Evolutionary conservation across 1,284 basidiomycete genomes (phyloP).

Genomic region (Exobasidium rhododendri): DNA sequence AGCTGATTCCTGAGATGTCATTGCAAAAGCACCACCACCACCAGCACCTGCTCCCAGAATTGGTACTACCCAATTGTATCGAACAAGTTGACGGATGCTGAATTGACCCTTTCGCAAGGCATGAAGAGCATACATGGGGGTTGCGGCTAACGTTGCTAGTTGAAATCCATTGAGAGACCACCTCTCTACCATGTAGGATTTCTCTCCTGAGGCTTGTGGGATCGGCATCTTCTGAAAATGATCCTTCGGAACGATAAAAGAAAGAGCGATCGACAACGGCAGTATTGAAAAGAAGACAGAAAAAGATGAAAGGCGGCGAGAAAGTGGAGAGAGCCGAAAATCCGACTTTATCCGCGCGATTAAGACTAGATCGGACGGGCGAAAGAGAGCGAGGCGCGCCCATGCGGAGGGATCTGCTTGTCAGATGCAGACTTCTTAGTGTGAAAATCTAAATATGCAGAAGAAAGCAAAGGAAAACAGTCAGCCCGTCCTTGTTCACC

Average conservation of each 20-base stretch:
- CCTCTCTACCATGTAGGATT: slow-evolving; percentile 32
- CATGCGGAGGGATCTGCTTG: too few relatives aligned
- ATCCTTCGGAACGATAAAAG: too few relatives aligned
- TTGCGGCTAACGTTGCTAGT: slow-evolving; percentile 39
- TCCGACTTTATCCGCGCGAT: too few relatives aligned
- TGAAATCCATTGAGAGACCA: slow-evolving; percentile 32
- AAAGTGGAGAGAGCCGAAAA: slow-evolving; percentile 31
- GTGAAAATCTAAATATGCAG: too few relatives aligned
- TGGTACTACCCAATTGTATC: slow-evolving; percentile 46
- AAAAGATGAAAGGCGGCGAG: too few relatives aligned
- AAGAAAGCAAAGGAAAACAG: too few relatives aligned
- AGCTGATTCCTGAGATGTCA: slow-evolving; percentile 2
- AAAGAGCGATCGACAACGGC: too few relatives aligned
- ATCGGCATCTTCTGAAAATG: slow-evolving; percentile 4
- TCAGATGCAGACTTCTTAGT: neutral
- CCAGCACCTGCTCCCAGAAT: slow-evolving; percentile 22
- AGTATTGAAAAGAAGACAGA: too few relatives aligned
- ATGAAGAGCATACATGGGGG: slow-evolving; percentile 38
- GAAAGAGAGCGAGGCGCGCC: too few relatives aligned
- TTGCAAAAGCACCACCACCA: neutral
- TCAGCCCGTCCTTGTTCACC: too few relatives aligned
- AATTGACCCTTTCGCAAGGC: slow-evolving; percentile 33
- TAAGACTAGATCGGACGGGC: too few relatives aligned
- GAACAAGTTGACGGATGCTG: slow-evolving; percentile 27
- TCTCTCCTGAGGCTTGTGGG: slow-evolving; percentile 30